A percentile compares a stretch with the other conserved stretches of the same genome.
phyloP scores from a whole-genome alignment of 495 filamentous ascomycete genomes.

The Elasticomyces elasticus region DNA sequence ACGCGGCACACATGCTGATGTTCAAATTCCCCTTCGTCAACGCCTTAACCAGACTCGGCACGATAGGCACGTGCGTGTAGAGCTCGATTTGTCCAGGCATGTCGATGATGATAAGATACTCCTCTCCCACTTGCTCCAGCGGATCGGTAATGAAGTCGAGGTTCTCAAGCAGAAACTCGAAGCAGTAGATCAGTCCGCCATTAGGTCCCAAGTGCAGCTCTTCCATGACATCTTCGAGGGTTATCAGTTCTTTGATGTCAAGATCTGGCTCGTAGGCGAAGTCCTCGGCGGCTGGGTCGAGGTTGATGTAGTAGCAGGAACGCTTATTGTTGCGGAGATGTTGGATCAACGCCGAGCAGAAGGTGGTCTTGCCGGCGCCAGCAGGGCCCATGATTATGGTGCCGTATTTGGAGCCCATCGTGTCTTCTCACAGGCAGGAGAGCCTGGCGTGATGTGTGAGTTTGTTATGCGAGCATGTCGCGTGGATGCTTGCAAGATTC shows the following conservation, averaged over 20 bases:
- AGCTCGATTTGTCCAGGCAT: slow-evolving; percentile 99
- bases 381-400: slow-evolving; percentile 51
- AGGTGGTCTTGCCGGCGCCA: slow-evolving; percentile 58
- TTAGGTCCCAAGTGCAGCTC: slow-evolving; percentile 90
- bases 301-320: slow-evolving; percentile 93
- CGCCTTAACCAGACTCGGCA: slow-evolving; percentile 75
- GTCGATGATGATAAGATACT: slow-evolving; percentile 93
- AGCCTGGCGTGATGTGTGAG: neutral
- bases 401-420: slow-evolving; percentile 5
- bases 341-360: slow-evolving; percentile 85
- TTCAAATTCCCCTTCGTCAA: slow-evolving; percentile 75
- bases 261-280: slow-evolving; percentile 89
- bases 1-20: slow-evolving; percentile 86
- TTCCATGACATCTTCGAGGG: slow-evolving; percentile 96
- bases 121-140: slow-evolving; percentile 79
- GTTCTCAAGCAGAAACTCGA: slow-evolving; percentile 92
- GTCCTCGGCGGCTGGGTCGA: slow-evolving; percentile 89
- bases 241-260: slow-evolving; percentile 94
- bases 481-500: too few relatives aligned
- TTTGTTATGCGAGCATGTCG: too few relatives aligned
- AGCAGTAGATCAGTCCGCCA: slow-evolving; percentile 94
- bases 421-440: neutral
- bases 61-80: slow-evolving; percentile 89
- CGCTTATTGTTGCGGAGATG: slow-evolving; percentile 81
- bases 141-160: slow-evolving; percentile 75